Conservation (phyloP, 2,329 filamentous ascomycete genomes). For the Ophiognomonia clavigignenti-juglandacearum region DNA sequence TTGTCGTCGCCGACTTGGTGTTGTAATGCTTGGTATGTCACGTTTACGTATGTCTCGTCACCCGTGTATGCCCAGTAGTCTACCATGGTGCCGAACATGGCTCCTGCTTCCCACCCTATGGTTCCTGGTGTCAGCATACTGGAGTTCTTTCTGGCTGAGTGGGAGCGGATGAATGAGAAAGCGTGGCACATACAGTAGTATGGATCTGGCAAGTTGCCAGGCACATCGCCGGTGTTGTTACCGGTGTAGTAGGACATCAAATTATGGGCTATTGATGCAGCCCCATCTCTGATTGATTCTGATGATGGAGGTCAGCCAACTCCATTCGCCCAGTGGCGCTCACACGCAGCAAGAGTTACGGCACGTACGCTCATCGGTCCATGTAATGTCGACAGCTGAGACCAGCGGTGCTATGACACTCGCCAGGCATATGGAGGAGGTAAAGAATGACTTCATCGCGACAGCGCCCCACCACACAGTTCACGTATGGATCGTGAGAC, state of each 20-base stretch:
- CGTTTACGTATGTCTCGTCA: conserved; percentile 52
- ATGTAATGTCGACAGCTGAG: conserved; percentile 17
- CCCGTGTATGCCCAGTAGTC: conserved; percentile 62
- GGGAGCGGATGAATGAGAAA: not conserved
- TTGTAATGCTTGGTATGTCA: conserved; percentile 45
- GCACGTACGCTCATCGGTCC: conserved; percentile 13
- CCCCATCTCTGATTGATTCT: conserved; percentile 16
- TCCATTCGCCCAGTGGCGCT: too few relatives aligned
- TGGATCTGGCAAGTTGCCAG: conserved; percentile 20
- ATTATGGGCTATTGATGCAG: conserved; percentile 16
- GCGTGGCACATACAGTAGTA: conserved; percentile 37
- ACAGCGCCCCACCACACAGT: conserved; percentile 1
- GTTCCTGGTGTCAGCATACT: not conserved
- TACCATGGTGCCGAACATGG: conserved; percentile 57
- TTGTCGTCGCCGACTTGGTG: conserved; percentile 47
- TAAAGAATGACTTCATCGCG: conserved; percentile 12
- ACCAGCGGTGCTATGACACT: conserved; percentile 14
- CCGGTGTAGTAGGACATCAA: conserved; percentile 19
- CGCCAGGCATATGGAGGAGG: conserved; percentile 14
- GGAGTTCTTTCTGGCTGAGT: not conserved
- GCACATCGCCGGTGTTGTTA: conserved; percentile 18
- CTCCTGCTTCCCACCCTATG: conserved; percentile 54
- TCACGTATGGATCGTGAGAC: not conserved
- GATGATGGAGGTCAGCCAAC: conserved; percentile 15
- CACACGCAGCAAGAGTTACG: too few relatives aligned